Percentiles rank a stretch among this genome's conserved stretches.
Evolutionary conservation across 257 asterid genomes (phyloP).

Genomic region (Nicotiana undulata): DNA sequence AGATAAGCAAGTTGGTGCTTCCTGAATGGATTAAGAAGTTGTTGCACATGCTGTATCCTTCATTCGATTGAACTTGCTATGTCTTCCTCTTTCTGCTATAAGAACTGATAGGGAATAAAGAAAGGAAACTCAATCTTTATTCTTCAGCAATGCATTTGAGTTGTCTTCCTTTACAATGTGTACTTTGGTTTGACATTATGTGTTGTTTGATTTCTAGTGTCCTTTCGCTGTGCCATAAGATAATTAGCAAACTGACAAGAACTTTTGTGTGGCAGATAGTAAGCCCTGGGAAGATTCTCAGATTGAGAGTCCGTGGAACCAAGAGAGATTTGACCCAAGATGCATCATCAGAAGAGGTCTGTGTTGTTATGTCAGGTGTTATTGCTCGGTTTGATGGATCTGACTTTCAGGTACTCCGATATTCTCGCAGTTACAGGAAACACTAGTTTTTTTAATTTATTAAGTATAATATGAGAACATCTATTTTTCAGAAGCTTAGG

Average conservation of each 20-base stretch:
- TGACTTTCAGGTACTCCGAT: conserved; percentile 59
- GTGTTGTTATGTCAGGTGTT: conserved; percentile 74
- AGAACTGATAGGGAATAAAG: not conserved
- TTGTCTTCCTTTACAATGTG: not conserved
- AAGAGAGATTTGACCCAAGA: conserved; percentile 57
- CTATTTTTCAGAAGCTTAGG: not conserved
- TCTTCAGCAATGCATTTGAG: not conserved
- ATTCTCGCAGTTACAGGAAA: not conserved
- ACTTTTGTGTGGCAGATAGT: conserved; percentile 49
- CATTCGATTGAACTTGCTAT: not conserved
- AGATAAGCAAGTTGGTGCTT: not conserved
- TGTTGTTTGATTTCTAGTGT: not conserved
- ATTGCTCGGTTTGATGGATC: conserved; percentile 91
- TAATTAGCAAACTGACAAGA: not conserved
- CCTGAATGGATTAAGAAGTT: not conserved
- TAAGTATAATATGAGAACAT: not conserved
- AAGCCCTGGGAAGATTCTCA: conserved; percentile 62
- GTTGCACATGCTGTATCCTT: not conserved
- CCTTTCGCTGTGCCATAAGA: not conserved
- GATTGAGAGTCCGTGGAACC: conserved; percentile 69
- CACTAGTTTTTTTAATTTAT: not conserved
- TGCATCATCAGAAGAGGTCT: conserved; percentile 68
- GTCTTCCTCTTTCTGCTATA: too few species aligned
- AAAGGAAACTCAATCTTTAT: not conserved
- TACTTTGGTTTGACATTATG: not conserved